Evolutionary conservation across 1,139 yeast species (phyloP), one percentile per base, ranked within the genome.

Genomic region (Schwanniomyces etchellsii): DNA sequence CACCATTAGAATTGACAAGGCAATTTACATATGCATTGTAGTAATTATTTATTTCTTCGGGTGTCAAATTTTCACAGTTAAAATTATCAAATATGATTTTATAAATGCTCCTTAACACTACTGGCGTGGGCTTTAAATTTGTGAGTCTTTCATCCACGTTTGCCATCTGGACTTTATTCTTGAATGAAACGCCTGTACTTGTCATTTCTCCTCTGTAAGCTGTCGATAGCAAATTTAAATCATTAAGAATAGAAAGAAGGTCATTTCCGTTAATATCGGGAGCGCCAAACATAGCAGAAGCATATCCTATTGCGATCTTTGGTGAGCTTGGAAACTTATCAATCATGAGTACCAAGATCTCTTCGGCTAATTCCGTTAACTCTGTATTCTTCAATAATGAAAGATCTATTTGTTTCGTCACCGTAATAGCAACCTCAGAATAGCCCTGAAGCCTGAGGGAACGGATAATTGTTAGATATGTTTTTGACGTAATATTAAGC

Each of bases 301-400:
- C 52, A 36, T 67, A 67, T 1, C 71, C 72, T 5, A 63, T 44
- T 9, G 63, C 44, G 3, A 64, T 52, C 27, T 60, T 53, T 1
- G 70, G 69, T 5, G 61, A 52, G 4, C 39, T 37, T 1, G 59
- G 51, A 33, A 49, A 66, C 35, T 57, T 56, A 5, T 39, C 41
- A 16, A 48, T 43, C 31, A 65, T 63, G 16, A 66, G 42, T 7
- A 46, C 37, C 32, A 66, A 44, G 2, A 66, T 55, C 34, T 65
- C 67, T 4, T 49, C 44, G 1, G 48, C 55, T 27, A 63, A 44
- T 7, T 32, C 26, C 2, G 28, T 23, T 20, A 51, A 42, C 18
- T 64, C 54, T 1, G 22, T 16, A 3, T 33, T 29, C 2, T 38
- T 24, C 11, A 64, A 37, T 2, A 35, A 37, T 10, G 48, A 48